These are phyloP conservation scores for Sarocladiaceae sp. DNA, from an alignment of 2,329 filamentous ascomycete genomes.

Conservation along the genomic window DNA sequence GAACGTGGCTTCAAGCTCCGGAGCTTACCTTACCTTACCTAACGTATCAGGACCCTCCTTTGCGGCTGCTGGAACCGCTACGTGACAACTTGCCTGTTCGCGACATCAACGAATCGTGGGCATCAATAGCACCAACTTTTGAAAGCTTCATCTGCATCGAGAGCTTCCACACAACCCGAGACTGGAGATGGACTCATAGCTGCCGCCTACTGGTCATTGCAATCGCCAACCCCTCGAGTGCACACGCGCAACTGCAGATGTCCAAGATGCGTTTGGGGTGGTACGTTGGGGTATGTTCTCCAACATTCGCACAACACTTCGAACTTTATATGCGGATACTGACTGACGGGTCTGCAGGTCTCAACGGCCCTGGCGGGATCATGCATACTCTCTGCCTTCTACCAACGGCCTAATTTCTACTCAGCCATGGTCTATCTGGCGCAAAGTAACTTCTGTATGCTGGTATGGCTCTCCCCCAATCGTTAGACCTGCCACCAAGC, in stretches of 20 bases:
- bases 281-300: constrained; percentile 46
- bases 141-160: neutral
- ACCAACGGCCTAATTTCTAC: constrained; percentile 96
- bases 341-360: constrained; percentile 44
- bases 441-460: constrained; percentile 91
- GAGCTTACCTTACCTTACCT: neutral
- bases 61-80: too few species aligned
- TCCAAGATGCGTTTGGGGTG: constrained; percentile 44
- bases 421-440: constrained; percentile 95
- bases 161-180: neutral
- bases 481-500: too few species aligned
- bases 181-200: constrained; percentile 9
- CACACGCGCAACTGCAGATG: constrained; percentile 10
- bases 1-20: constrained; percentile 11
- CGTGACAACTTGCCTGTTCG: too few species aligned
- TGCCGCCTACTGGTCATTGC: neutral
- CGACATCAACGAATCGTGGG: neutral
- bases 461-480: constrained; percentile 54
- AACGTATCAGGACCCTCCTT: neutral
- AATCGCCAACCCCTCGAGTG: neutral
- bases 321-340: neutral
- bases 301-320: neutral
- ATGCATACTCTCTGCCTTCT: constrained; percentile 85
- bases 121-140: neutral
- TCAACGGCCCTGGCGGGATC: constrained; percentile 80